Evolutionary conservation across 331 rosid species (phyloP).

Genomic region (Malus hybrid): DNA sequence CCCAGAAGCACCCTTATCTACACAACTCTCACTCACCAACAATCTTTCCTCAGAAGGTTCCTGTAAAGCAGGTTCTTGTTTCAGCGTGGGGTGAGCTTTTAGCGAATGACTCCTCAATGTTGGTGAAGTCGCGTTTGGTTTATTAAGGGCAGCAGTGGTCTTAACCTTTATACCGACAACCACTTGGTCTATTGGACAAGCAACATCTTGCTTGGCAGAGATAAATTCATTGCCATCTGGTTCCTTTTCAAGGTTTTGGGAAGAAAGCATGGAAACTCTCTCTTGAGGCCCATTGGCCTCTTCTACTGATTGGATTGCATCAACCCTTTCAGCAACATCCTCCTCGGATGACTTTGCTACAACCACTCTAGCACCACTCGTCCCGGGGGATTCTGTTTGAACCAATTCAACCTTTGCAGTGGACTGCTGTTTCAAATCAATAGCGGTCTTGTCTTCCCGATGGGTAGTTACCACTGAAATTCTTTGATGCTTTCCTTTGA

Average conservation of each 20-base stretch:
- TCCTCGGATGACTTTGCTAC: constrained; percentile 17
- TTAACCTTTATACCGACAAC: constrained; percentile 20
- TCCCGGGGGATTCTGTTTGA: constrained; percentile 25
- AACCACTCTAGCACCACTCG: constrained; percentile 18
- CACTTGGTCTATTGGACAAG: constrained; percentile 30
- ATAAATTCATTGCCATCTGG: constrained; percentile 11
- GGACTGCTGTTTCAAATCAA: constrained; percentile 31
- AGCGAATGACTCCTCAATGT: constrained; percentile 8
- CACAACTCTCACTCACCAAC: constrained; percentile 15
- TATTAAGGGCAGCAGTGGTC: constrained; percentile 8
- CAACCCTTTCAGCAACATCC: constrained; percentile 6
- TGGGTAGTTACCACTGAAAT: constrained; percentile 20
- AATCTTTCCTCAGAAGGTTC: constrained; percentile 27
- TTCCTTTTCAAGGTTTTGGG: constrained; percentile 14
- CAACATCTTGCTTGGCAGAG: constrained; percentile 7
- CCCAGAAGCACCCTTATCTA: constrained; percentile 9
- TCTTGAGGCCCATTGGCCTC: constrained; percentile 15
- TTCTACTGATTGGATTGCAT: constrained; percentile 19
- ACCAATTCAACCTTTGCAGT: constrained; percentile 21
- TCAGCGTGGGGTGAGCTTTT: constrained; percentile 9
- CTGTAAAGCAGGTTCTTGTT: constrained; percentile 20
- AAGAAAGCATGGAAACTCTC: constrained; percentile 19
- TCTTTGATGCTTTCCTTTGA: constrained; percentile 32
- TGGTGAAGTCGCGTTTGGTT: constrained; percentile 24
- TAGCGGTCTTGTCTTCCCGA: constrained; percentile 26